A percentile compares a stretch with the other conserved stretches of the same genome.
Conservation (phyloP, 441 rosid genomes). For the Hura crepitans region DNA sequence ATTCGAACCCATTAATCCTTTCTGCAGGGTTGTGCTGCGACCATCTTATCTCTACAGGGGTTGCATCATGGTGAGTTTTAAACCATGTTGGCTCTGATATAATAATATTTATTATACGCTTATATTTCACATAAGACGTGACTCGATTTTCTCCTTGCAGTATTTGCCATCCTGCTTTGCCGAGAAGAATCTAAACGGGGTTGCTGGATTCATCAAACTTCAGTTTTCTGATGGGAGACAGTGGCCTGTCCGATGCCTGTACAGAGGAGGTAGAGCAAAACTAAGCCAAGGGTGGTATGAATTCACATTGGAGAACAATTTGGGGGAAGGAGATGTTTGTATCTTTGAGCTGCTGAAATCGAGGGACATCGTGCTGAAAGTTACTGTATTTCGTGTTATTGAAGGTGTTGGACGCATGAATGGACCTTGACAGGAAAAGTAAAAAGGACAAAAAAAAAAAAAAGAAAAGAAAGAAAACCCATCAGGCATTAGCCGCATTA, state of each 20-base stretch:
- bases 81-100: constrained; percentile 1
- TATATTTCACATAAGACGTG: constrained; percentile 1
- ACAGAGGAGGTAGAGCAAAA: constrained; percentile 86
- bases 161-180: constrained; percentile 96
- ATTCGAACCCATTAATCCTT: constrained; percentile 86
- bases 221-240: constrained; percentile 75
- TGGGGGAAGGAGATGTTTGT: constrained; percentile 97
- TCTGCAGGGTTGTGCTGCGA: constrained; percentile 91
- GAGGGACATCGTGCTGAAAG: constrained; percentile 82
- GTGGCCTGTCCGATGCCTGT: constrained; percentile 90
- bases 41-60: constrained; percentile 96
- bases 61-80: constrained; percentile 81
- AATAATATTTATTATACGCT: neutral
- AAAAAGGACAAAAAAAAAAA: too few species aligned
- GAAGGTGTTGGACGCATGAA: constrained; percentile 33
- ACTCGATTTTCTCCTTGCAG: constrained; percentile 40
- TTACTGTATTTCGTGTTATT: constrained; percentile 63
- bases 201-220: constrained; percentile 83
- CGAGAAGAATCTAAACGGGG: constrained; percentile 78
- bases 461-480: constrained; percentile 13
- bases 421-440: constrained; percentile 29
- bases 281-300: constrained; percentile 96
- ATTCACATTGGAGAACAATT: constrained; percentile 74
- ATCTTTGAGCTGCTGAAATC: constrained; percentile 71
- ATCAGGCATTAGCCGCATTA: constrained; percentile 19